Evolutionary conservation across 257 asterid species (phyloP).

Genomic region (Mentha longifolia): DNA sequence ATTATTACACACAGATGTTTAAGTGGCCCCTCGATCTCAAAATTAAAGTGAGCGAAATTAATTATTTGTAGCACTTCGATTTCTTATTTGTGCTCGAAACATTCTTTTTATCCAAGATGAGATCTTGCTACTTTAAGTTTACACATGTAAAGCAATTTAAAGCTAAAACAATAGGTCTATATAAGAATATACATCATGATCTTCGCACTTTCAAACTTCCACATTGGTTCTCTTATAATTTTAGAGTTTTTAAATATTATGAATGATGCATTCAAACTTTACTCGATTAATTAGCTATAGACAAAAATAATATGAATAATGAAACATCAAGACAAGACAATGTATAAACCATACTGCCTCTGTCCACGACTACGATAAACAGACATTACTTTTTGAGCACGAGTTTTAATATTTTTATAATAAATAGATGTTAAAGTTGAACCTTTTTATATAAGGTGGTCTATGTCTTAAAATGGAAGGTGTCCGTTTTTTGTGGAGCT

Average conservation of each 20-base stretch:
- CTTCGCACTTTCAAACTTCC: background rate
- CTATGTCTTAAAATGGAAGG: no score
- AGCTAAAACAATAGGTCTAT: background rate
- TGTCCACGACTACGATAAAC: no score
- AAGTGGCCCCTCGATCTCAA: background rate
- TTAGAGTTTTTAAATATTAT: background rate
- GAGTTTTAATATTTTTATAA: no score
- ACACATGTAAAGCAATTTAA: background rate
- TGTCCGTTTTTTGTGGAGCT: no score
- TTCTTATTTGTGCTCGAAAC: background rate
- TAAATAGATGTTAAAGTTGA: no score
- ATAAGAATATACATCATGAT: background rate
- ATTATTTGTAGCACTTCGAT: background rate
- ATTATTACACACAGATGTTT: background rate
- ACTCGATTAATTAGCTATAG: background rate
- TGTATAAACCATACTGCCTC: no score
- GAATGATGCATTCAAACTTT: background rate
- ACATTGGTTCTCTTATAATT: background rate
- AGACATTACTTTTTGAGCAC: no score
- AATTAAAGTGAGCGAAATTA: background rate
- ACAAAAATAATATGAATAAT: no score
- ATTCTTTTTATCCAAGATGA: background rate
- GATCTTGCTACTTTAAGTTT: background rate
- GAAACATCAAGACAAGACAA: no score
- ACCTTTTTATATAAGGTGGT: no score